Percentiles rank a stretch among this genome's conserved stretches.
Conservation (phyloP, 2,329 filamentous ascomycete species). For the Penicillium sp. region DNA sequence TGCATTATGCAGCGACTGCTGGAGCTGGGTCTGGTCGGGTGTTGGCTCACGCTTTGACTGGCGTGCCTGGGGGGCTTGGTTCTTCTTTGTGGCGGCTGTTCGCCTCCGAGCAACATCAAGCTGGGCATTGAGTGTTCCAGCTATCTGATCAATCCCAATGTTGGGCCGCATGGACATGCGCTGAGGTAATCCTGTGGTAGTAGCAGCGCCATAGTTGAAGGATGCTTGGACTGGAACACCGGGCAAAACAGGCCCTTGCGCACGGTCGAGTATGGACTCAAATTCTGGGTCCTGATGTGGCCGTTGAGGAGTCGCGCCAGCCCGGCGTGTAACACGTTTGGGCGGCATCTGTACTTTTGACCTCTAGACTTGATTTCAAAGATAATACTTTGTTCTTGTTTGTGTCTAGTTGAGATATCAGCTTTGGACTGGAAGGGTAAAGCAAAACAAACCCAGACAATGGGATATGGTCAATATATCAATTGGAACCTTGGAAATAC, state of each 20-base stretch:
- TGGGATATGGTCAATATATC: neutral
- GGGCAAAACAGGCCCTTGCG: conserved; percentile 23
- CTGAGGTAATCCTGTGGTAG: conserved; percentile 29
- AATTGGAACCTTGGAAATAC: neutral
- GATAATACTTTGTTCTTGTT: neutral
- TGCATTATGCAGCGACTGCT: conserved; percentile 23
- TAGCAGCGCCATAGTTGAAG: conserved; percentile 35
- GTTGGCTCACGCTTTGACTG: conserved; percentile 26
- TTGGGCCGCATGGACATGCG: conserved; percentile 26
- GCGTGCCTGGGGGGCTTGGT: conserved; percentile 4
- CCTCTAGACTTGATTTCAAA: neutral
- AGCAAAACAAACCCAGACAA: neutral
- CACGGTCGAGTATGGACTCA: conserved; percentile 1
- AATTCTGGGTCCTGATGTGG: neutral
- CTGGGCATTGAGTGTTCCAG: conserved; percentile 27
- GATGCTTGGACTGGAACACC: conserved; percentile 34
- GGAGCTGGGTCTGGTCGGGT: conserved; percentile 28
- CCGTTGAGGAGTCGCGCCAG: conserved; percentile 7
- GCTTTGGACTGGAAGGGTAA: neutral
- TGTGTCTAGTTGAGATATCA: neutral
- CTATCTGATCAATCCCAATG: conserved; percentile 28
- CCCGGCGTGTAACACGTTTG: conserved; percentile 18
- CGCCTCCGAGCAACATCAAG: conserved; percentile 19
- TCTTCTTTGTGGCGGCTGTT: conserved; percentile 17
- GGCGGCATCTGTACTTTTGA: conserved; percentile 19